Evolutionary conservation across 129 eudicot genomes (phyloP).

Genomic region (Pulicaria dysenterica): DNA sequence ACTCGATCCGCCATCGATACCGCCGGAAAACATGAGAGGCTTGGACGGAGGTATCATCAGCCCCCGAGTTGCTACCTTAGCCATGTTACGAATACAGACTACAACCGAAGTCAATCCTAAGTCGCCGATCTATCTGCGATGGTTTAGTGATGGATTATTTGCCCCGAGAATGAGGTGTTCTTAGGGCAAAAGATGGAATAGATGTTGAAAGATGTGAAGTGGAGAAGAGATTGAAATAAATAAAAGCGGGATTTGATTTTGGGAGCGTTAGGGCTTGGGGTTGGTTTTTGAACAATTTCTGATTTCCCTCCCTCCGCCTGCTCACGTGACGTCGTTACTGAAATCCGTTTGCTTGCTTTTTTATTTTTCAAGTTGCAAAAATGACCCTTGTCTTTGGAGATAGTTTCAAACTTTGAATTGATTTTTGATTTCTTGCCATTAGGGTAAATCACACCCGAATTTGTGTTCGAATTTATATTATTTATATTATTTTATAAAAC

Average conservation of each 20-base stretch:
- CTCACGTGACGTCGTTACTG: slow-evolving; percentile 34
- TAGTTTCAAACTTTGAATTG: not conserved
- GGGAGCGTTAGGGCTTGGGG: slow-evolving; percentile 25
- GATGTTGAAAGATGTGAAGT: slow-evolving; percentile 1
- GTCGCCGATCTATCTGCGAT: not conserved
- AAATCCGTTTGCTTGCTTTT: slow-evolving; percentile 18
- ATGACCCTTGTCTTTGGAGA: slow-evolving; percentile 4
- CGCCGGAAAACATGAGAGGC: slow-evolving; percentile 40
- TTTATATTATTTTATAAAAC: too few species aligned
- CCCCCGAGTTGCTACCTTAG: slow-evolving; percentile 69
- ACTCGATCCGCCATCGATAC: slow-evolving; percentile 36
- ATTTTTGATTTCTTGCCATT: not conserved
- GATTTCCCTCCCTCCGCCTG: slow-evolving; percentile 49
- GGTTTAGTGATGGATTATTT: not conserved
- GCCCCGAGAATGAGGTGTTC: slow-evolving; percentile 34
- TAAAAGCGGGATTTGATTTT: slow-evolving; percentile 34
- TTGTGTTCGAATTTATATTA: too few species aligned
- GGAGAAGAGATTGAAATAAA: not conserved
- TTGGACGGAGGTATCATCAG: slow-evolving; percentile 46
- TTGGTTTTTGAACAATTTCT: slow-evolving; percentile 36
- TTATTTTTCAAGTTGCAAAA: slow-evolving; percentile 2
- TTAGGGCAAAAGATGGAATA: slow-evolving; percentile 44
- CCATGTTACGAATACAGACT: slow-evolving; percentile 44
- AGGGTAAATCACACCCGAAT: too few species aligned
- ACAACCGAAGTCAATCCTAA: slow-evolving; percentile 24